Percentiles rank a stretch among this genome's conserved stretches.
Conservation (phyloP, 2,329 filamentous ascomycete species). For the Colletotrichum echinochloae region DNA sequence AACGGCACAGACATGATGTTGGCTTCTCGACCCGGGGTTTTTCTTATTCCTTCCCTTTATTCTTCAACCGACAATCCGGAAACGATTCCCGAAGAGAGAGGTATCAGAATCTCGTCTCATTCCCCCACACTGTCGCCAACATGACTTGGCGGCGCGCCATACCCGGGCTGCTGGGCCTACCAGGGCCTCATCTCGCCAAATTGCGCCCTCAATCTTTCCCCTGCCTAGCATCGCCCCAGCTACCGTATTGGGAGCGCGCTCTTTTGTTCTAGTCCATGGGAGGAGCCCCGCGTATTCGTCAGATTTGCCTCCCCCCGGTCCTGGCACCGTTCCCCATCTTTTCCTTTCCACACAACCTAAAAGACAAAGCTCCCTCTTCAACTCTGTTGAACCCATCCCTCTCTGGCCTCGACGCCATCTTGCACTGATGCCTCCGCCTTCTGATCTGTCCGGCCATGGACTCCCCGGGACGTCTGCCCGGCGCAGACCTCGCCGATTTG, state of each 20-base stretch:
- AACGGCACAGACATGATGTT: slow-evolving; percentile 1
- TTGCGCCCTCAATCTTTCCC: slow-evolving; percentile 28
- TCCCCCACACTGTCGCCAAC: not conserved
- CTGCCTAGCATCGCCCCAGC: slow-evolving; percentile 32
- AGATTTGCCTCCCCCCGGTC: slow-evolving; percentile 23
- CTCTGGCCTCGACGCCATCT: slow-evolving; percentile 18
- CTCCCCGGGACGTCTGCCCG: slow-evolving; percentile 40
- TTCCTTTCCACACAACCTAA: slow-evolving; percentile 9
- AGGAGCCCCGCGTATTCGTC: slow-evolving; percentile 21
- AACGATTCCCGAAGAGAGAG: slow-evolving; percentile 1
- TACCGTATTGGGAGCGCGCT: slow-evolving; percentile 26
- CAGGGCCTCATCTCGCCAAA: slow-evolving; percentile 40
- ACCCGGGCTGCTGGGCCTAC: slow-evolving; percentile 23
- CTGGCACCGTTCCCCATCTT: slow-evolving; percentile 23
- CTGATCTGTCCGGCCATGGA: slow-evolving; percentile 36
- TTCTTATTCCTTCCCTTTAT: not conserved
- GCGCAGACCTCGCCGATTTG: slow-evolving; percentile 31
- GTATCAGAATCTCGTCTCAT: slow-evolving; percentile 8
- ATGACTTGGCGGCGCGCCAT: slow-evolving; percentile 5
- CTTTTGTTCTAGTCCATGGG: slow-evolving; percentile 13
- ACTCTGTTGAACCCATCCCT: not conserved
- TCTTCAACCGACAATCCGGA: not conserved
- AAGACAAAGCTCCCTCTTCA: slow-evolving; percentile 28
- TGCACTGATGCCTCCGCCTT: slow-evolving; percentile 22
- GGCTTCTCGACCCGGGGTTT: not conserved